phyloP scores from a whole-genome alignment of 2,329 filamentous ascomycete genomes.

The Cercospora nicotianae region DNA sequence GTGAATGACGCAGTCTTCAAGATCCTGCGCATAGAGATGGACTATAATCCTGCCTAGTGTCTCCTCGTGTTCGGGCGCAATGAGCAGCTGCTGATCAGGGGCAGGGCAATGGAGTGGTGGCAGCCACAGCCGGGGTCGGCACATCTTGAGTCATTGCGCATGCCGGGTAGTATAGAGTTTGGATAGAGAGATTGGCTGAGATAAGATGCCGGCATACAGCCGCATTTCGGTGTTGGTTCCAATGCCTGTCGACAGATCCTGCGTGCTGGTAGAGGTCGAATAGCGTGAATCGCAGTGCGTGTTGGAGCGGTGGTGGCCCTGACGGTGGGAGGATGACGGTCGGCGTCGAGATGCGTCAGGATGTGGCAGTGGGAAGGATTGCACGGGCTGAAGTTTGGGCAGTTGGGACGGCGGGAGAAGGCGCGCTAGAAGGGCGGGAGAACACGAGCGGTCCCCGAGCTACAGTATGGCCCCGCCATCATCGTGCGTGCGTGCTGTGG shows the following conservation, averaged over 20 bases:
- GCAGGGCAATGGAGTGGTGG: not conserved
- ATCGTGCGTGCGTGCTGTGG: not conserved
- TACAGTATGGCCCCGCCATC: conserved; percentile 2
- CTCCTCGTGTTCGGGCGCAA: not conserved
- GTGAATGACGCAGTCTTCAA: conserved; percentile 26
- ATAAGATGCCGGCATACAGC: conserved; percentile 5
- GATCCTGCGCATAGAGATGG: conserved; percentile 30
- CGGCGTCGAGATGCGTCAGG: not conserved
- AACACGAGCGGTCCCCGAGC: not conserved
- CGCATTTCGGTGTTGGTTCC: conserved; percentile 6
- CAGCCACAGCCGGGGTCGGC: not conserved
- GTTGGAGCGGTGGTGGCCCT: not conserved
- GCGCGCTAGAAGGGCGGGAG: conserved; percentile 5
- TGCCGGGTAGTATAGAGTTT: not conserved
- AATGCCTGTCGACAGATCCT: not conserved
- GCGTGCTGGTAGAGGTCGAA: not conserved
- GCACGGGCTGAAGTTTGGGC: not conserved
- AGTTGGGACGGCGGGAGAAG: not conserved
- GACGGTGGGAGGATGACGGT: not conserved
- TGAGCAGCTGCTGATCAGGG: not conserved
- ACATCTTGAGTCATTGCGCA: conserved; percentile 1
- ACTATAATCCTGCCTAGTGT: conserved; percentile 22
- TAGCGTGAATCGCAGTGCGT: not conserved
- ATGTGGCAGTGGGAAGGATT: not conserved
- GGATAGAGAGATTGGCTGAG: conserved; percentile 5